A percentile compares a stretch with the other conserved stretches of the same genome.
Conservation (phyloP, 129 eudicot genomes). For the Escallonia rubra region DNA sequence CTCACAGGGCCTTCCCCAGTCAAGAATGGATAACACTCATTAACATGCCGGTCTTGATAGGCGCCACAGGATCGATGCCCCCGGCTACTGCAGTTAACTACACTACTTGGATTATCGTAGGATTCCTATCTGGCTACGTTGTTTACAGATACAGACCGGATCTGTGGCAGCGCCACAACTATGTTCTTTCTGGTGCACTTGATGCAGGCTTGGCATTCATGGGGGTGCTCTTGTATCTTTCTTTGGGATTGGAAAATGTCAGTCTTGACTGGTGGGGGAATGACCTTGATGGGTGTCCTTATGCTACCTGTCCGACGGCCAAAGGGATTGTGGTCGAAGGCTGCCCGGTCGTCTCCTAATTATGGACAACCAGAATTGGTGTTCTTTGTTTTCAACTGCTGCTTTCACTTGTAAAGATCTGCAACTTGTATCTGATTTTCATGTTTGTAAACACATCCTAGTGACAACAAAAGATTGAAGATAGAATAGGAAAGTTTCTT, state of each 20-base stretch:
- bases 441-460: no score
- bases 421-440: no score
- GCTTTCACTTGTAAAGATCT: no score
- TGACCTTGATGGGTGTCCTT: slow-evolving; percentile 73
- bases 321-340: slow-evolving; percentile 56
- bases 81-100: slow-evolving; percentile 90
- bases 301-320: slow-evolving; percentile 83
- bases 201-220: slow-evolving; percentile 91
- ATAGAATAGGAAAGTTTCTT: no score
- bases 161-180: slow-evolving; percentile 75
- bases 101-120: slow-evolving; percentile 73
- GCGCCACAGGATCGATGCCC: slow-evolving; percentile 75
- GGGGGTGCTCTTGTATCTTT: slow-evolving; percentile 74
- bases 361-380: neutral
- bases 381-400: no score
- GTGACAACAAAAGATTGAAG: no score
- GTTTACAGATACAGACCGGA: slow-evolving; percentile 70
- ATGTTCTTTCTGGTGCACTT: slow-evolving; percentile 77
- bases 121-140: slow-evolving; percentile 79
- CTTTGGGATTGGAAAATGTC: slow-evolving; percentile 58
- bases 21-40: slow-evolving; percentile 73
- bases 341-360: slow-evolving; percentile 60
- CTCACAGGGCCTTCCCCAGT: slow-evolving; percentile 62
- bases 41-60: slow-evolving; percentile 88
- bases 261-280: slow-evolving; percentile 83